Percentiles rank a stretch among this genome's conserved stretches.
Conservation (phyloP, 2,329 filamentous ascomycete species). For the Chaetothyriales sp. region DNA sequence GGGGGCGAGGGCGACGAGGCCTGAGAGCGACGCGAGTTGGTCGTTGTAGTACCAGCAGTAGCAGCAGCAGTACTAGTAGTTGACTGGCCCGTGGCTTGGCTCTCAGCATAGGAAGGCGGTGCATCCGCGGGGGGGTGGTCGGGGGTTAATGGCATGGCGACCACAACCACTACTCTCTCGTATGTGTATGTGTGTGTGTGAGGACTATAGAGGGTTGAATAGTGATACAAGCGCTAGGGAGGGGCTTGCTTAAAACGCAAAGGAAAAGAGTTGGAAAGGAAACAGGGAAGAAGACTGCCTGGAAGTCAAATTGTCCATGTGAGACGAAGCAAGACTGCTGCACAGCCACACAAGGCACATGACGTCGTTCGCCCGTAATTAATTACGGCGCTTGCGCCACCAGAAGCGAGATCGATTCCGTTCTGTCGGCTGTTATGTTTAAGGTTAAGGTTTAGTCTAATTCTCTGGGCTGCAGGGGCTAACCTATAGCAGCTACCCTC, state of each 20-base stretch:
- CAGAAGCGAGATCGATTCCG: background rate
- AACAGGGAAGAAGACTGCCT: slow-evolving; percentile 2
- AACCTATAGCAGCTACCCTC: background rate
- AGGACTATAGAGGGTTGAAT: slow-evolving; percentile 7
- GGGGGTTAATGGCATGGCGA: slow-evolving; percentile 4
- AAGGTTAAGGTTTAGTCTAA: background rate
- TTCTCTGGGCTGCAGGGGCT: background rate
- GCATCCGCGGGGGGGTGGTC: slow-evolving; percentile 12
- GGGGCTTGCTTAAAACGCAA: slow-evolving; percentile 6
- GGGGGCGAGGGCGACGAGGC: background rate
- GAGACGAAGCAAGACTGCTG: slow-evolving; percentile 7
- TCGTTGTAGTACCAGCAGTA: background rate
- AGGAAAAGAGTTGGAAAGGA: slow-evolving; percentile 8
- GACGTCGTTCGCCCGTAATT: background rate
- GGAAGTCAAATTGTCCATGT: slow-evolving; percentile 7
- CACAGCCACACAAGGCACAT: background rate
- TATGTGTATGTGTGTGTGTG: background rate
- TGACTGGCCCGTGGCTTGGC: slow-evolving; percentile 17
- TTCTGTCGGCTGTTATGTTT: background rate
- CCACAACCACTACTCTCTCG: background rate
- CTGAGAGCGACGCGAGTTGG: background rate
- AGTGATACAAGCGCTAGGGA: slow-evolving; percentile 16
- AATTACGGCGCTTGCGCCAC: background rate
- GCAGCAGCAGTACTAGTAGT: slow-evolving; percentile 2
- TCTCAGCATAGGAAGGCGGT: slow-evolving; percentile 24